These are phyloP conservation scores for Fusarium anguioides DNA, from an alignment of 2,329 filamentous ascomycete species.

Conservation along the genomic window DNA sequence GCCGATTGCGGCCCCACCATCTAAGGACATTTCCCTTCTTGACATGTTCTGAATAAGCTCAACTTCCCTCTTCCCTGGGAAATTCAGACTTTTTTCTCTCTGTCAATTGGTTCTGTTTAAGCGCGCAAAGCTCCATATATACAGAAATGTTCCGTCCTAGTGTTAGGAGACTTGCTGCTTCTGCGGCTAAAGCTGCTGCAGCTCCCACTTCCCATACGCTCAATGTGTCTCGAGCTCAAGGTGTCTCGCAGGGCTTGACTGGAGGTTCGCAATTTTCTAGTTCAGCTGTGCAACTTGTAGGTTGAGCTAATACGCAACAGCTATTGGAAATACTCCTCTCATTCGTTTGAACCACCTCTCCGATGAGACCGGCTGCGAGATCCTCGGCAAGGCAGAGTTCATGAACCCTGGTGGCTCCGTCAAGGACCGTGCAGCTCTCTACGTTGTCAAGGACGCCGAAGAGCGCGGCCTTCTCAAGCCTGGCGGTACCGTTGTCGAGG, in stretches of 20 bases:
- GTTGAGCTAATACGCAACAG: conserved; percentile 57
- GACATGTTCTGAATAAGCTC: conserved; percentile 18
- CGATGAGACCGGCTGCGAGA: conserved; percentile 89
- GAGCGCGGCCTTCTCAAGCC: conserved; percentile 83
- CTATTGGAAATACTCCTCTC: conserved; percentile 96
- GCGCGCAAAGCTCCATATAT: background rate
- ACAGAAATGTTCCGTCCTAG: conserved; percentile 74
- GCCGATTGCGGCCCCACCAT: conserved; percentile 47
- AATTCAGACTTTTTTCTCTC: background rate
- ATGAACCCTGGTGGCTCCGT: conserved; percentile 97
- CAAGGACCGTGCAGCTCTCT: conserved; percentile 96
- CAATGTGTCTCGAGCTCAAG: conserved; percentile 82
- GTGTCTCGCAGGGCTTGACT: conserved; percentile 79
- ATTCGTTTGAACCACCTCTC: conserved; percentile 91
- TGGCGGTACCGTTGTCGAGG: conserved; percentile 95
- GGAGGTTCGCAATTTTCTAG: conserved; percentile 70
- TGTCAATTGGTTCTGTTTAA: conserved; percentile 30
- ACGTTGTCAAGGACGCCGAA: conserved; percentile 93
- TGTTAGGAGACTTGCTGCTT: conserved; percentile 73
- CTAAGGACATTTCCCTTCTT: conserved; percentile 25
- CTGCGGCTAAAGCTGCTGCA: conserved; percentile 58
- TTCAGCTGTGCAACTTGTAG: background rate
- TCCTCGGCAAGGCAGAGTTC: conserved; percentile 98
- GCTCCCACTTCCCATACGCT: conserved; percentile 70
- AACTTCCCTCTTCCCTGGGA: conserved; percentile 11